Base-by-base conservation (phyloP, 257 asterid genomes). In the Haberlea rhodopensis region DNA sequence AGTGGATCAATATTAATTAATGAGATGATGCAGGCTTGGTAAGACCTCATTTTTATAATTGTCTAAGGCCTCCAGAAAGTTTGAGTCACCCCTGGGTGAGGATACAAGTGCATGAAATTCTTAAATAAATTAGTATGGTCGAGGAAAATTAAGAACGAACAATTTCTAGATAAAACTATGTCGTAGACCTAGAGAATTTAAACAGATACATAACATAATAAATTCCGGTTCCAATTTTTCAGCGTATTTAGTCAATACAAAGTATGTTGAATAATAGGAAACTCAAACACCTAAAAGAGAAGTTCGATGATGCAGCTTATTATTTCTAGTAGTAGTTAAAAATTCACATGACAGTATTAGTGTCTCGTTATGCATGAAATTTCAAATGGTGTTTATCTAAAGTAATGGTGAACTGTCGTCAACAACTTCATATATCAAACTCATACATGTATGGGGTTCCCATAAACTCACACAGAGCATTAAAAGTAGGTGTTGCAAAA, bases 281-380 rank as follows among this genome's bases (percentile, higher is more conserved):
- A 29, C 4, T 29, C 9, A 29, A 29, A 29, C n/a, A 29, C 34
- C 34, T 29, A 29, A 29, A 28, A 29, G 34, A 5, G n/a, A n/a
- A n/a, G 10, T 0, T 29, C 11, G 25, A 53, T 53, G 51, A 43
- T 23, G 20, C 6, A 7, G 5, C 8, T 7, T 45, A 6, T 45
- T 28, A 24, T 54, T 52, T 15, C 28, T 43, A 32, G 25, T 1
- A 51, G 61, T 27, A n/a, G 40, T 26, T 55, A 28, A 57, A 53
- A 23, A 8, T 26, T 65, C 13, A 52, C 9, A 28, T 52, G 55
- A 29, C 13, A 40, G 45, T 20, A 19, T 8, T 4, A 19, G 18
- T 49, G 51, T 28, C 26, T 29, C 48, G n/a, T 58, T 57, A 23
- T 48, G 54, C 18, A 27, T 28, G 56, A 54, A 57, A 32, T n/a